Evolutionary conservation across 208 protist species (phyloP), one percentile per base, ranked within the genome.

Genomic region (Trypanosomatidae sp.): DNA sequence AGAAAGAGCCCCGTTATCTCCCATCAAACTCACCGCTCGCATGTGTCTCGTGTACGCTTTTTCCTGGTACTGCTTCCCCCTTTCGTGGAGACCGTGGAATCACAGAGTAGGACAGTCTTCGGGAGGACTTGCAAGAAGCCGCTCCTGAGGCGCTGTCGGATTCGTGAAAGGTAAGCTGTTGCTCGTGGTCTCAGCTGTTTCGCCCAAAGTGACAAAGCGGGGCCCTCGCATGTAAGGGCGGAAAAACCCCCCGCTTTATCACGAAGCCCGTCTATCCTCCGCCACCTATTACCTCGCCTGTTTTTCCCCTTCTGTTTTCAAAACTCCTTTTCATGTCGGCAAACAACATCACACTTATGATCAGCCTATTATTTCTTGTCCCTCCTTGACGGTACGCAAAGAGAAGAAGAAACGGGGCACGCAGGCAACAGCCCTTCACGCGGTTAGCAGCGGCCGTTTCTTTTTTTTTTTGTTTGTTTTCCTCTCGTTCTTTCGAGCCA

Each of bases 11-110:
- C 41, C 50, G 6, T 55, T 69, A 28, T 36, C 47, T 53, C 41
- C 41, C 41, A 43, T 46, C 46, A 62, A 22, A 74, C 25, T 50
- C 33, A 55, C 55, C 9, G 17, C 60, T 73, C 15, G 9, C 64
- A 8, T 59, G 33, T 44, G 28, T 43, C 50, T 67, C 33, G 30
- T 46, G 7, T 25, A 55, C 5, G 28, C 15, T 33, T 41, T 65
- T 19, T 47, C n/a, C 9, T 39, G 22, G 36, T 44, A 65, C 33
- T 65, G 60, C 60, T 46, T 65, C 39, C 46, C 39, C 39, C 19
- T 62, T 41, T 46, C n/a, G 60, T 13, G 39, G 5, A 46, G 39
- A 46, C 60, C 60, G 60, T 65, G 39, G 22, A 47, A 65, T n/a
- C 60, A 65, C 17, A 22, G 60, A 22, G 39, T 44, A 25, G 33